These are phyloP conservation scores for Articulospora tetracladia DNA, from an alignment of 495 filamentous ascomycete species.

Conservation along the genomic window DNA sequence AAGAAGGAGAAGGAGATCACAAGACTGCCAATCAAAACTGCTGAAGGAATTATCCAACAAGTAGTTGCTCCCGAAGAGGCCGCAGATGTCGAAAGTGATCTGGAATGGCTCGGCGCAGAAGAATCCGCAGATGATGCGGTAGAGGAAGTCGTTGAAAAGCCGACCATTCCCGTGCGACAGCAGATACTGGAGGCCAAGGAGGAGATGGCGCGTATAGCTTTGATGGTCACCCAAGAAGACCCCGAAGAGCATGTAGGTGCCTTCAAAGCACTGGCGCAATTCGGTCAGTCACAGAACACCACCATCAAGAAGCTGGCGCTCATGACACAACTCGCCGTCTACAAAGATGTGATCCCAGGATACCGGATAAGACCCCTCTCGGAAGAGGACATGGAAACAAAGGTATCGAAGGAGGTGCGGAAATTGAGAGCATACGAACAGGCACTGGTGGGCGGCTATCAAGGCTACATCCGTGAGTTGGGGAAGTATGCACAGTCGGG, in stretches of 20 bases:
- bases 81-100: conserved; percentile 44
- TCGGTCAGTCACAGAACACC: conserved; percentile 63
- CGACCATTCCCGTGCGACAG: conserved; percentile 64
- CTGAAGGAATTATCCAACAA: conserved; percentile 65
- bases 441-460: conserved; percentile 73
- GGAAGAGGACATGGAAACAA: conserved; percentile 67
- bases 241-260: conserved; percentile 83
- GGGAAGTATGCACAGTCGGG: conserved; percentile 53
- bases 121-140: conserved; percentile 33
- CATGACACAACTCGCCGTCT: conserved; percentile 83
- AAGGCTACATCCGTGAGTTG: conserved; percentile 74
- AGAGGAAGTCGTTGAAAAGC: conserved; percentile 39
- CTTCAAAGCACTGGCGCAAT: conserved; percentile 71
- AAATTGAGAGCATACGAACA: conserved; percentile 80
- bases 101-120: conserved; percentile 38
- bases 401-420: conserved; percentile 88
- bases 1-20: conserved; percentile 69
- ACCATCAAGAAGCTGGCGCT: conserved; percentile 81
- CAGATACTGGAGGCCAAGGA: conserved; percentile 88
- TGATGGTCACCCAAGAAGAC: conserved; percentile 72
- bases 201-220: conserved; percentile 80
- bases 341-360: conserved; percentile 92
- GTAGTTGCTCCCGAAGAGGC: conserved; percentile 48
- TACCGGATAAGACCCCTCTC: conserved; percentile 84
- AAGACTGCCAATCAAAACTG: conserved; percentile 79